A percentile compares a stretch with the other conserved stretches of the same genome.
phyloP scores from a whole-genome alignment of 306 rosid genomes.

The Dryas alaskensis region DNA sequence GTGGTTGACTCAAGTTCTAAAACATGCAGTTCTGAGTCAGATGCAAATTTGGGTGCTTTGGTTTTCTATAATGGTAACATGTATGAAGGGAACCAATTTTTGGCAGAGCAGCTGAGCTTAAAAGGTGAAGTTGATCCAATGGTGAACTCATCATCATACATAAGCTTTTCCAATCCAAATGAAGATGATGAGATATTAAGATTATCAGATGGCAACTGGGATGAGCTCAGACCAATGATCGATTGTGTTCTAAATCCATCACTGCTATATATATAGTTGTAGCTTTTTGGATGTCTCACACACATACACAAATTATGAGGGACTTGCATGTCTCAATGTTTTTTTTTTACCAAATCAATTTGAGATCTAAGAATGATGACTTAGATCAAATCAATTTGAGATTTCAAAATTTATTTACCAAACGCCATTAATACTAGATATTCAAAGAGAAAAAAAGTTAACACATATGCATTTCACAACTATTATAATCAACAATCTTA shows the following conservation, averaged over 20 bases:
- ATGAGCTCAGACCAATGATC: conserved; percentile 25
- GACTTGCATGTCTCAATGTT: not conserved
- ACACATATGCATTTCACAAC: not conserved
- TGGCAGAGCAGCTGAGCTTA: conserved; percentile 2
- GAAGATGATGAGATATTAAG: conserved; percentile 8
- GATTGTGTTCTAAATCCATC: conserved; percentile 25
- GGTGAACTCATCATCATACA: not conserved
- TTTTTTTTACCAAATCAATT: not conserved
- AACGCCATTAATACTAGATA: not conserved
- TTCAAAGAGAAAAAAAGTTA: not conserved
- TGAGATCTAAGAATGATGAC: too few species aligned
- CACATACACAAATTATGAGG: not conserved
- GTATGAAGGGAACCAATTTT: not conserved
- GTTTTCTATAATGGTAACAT: not conserved
- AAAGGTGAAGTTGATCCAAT: conserved; percentile 18
- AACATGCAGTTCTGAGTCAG: conserved; percentile 21
- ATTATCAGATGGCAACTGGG: conserved; percentile 14
- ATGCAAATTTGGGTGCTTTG: conserved; percentile 9
- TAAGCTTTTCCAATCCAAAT: conserved; percentile 13
- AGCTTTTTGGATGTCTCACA: not conserved
- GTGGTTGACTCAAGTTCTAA: conserved; percentile 8
- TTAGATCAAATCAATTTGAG: too few species aligned
- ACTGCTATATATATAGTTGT: not conserved
- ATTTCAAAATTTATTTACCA: too few species aligned
- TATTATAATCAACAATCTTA: not conserved